Conservation (phyloP, 495 filamentous ascomycete genomes). For the Thermochaetoides thermophila region DNA sequence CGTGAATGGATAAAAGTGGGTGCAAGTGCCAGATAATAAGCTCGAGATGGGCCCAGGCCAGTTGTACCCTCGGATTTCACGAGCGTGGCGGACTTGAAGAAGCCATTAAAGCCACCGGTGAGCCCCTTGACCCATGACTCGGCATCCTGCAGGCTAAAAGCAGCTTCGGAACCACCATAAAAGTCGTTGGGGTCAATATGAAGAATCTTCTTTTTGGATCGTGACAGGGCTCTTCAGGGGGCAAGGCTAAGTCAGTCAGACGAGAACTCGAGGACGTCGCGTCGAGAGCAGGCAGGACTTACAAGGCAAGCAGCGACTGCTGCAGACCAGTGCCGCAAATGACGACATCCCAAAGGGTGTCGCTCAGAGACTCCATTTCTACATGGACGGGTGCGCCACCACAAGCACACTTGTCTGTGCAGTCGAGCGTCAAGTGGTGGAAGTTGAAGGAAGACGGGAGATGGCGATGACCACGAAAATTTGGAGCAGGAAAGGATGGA, state of each 20-base stretch:
- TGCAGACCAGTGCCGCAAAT: conserved; percentile 80
- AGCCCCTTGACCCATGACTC: conserved; percentile 47
- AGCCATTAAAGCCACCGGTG: conserved; percentile 1
- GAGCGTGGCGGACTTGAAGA: conserved; percentile 16
- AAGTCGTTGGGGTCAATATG: conserved; percentile 78
- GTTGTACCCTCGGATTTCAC: conserved; percentile 11
- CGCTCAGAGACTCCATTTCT: conserved; percentile 64
- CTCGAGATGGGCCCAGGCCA: conserved; percentile 48
- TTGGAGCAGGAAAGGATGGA: too few relatives aligned
- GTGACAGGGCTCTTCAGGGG: conserved; percentile 66
- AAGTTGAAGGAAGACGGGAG: conserved; percentile 14
- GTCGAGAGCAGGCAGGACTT: conserved; percentile 26
- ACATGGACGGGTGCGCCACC: conserved; percentile 12
- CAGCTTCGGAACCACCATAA: conserved; percentile 79
- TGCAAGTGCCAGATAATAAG: conserved; percentile 71
- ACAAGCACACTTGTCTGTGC: conserved; percentile 13
- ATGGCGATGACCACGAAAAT: conserved; percentile 16
- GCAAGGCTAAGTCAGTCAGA: conserved; percentile 52
- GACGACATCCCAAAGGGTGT: conserved; percentile 79
- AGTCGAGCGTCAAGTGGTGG: conserved; percentile 4
- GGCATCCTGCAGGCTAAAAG: conserved; percentile 72
- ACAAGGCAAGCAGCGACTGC: conserved; percentile 90
- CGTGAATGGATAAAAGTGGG: conserved; percentile 79
- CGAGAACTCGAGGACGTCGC: conserved; percentile 10
- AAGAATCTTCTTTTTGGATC: conserved; percentile 80